Evolutionary conservation across 2,329 filamentous ascomycete species (phyloP), one percentile per base, ranked within the genome.

Genomic region (Exophiala sideris): DNA sequence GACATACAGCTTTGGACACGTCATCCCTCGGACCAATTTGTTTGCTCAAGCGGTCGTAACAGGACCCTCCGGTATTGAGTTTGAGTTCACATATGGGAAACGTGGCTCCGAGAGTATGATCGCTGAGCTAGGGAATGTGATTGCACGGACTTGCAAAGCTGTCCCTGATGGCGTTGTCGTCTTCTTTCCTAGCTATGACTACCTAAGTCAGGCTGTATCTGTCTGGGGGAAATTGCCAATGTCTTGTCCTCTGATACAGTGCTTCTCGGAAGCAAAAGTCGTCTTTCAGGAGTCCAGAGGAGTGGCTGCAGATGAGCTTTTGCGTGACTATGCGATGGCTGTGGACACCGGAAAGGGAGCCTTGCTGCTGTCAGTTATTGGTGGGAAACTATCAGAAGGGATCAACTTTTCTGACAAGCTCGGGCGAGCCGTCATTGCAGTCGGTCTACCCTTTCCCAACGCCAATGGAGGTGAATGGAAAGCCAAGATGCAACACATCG

Each of bases 341-440:
- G 85, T 97, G 35, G 77, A 69, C 63, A 72, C 67, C 38, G 78
- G 70, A 1, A 77, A 80, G 45, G 91, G 91, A 0, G 92, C 88
- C 0, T 74, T 97, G 0, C 80, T 99, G 0, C 81, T 99, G 21
- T 91, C 90, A 50, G 91, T 99, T 2, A 87, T 99, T 2, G 92
- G 92, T 50, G 94, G 94, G 11, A 95, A 92, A 62, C 86, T 99
- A 73, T 95, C 89, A 54, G 94, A 99, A 72, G 94, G 94, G 61
- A 99, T 99, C 74, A 99, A 99, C 72, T 99, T 99, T 74, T 92
- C 89, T 0, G 91, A 99, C 72, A 79, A 81, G 2, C 83, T 99
- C 0, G 94, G 94, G 1, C 85, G 94, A 21, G 92, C 89, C 50
- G 91, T 99, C 7, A 76, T 95, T 11, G 87, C 97, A n/a, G 83